Evolutionary conservation across 2,329 filamentous ascomycete genomes (phyloP).

Genomic region (Botryotinia narcissicola): DNA sequence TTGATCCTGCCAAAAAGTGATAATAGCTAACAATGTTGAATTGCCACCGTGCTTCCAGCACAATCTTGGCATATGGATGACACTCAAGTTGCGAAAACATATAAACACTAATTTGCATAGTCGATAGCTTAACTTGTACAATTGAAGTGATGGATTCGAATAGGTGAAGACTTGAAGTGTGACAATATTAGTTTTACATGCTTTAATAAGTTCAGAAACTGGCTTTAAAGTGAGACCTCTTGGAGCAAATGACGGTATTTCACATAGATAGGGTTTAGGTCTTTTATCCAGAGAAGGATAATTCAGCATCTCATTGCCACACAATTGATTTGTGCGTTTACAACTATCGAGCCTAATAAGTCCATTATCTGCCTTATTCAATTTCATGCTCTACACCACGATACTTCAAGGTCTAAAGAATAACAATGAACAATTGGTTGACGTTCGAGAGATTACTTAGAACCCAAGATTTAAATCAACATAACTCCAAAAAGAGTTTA

Average conservation of each 20-base stretch:
- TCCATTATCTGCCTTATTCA: background rate
- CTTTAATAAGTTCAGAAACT: no score
- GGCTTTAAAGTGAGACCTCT: background rate
- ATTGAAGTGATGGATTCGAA: background rate
- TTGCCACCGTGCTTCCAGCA: background rate
- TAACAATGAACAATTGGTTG: no score
- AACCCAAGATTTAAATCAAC: background rate
- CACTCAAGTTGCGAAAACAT: accelerated
- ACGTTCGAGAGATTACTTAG: background rate
- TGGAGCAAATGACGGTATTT: background rate
- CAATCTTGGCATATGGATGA: background rate
- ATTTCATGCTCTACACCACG: background rate
- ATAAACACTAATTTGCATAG: background rate
- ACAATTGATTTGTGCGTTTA: no score
- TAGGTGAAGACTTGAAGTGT: background rate
- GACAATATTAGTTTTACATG: background rate
- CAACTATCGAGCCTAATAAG: background rate
- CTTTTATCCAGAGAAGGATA: background rate
- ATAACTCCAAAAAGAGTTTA: background rate
- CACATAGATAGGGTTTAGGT: background rate
- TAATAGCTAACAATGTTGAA: background rate
- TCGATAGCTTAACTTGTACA: background rate
- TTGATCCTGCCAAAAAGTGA: background rate
- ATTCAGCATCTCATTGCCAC: background rate
- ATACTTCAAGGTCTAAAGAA: background rate